Percentiles rank a stretch among this genome's conserved stretches.
These are phyloP conservation scores for Suaeda aralocaspica DNA, from an alignment of 148 eudicot genomes.

Conservation along the genomic window DNA sequence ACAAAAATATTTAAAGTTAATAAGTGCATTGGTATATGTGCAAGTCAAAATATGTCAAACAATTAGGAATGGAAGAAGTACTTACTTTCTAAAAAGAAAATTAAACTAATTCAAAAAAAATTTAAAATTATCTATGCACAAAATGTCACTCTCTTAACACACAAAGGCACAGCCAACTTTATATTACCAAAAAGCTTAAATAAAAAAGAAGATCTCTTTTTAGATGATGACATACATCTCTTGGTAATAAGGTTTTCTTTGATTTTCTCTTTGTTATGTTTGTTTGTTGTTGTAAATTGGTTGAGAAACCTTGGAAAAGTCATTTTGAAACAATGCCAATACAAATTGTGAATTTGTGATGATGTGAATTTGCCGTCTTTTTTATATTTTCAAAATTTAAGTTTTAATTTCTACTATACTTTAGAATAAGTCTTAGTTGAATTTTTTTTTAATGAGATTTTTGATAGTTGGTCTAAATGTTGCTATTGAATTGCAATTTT, in stretches of 20 bases:
- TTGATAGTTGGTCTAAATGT: neutral
- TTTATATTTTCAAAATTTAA: neutral
- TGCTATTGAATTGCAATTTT: neutral
- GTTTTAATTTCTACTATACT: neutral
- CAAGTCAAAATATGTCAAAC: too few species aligned
- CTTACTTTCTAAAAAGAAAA: too few species aligned
- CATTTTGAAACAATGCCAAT: neutral
- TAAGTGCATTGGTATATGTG: too few species aligned
- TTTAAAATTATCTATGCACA: neutral
- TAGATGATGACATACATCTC: slow-evolving; percentile 17
- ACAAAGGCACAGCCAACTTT: slow-evolving; percentile 27
- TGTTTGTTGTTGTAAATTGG: slow-evolving; percentile 21
- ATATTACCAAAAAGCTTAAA: slow-evolving; percentile 19
- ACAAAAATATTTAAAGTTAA: too few species aligned
- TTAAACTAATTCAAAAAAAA: too few species aligned
- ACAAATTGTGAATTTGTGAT: neutral
- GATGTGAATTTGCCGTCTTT: neutral
- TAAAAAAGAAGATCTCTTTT: neutral
- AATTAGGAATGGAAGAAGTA: too few species aligned
- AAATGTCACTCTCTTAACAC: slow-evolving; percentile 31
- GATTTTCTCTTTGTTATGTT: slow-evolving; percentile 10
- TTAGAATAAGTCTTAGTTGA: neutral
- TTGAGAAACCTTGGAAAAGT: slow-evolving; percentile 13
- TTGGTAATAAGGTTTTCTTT: slow-evolving; percentile 1
- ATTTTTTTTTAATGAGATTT: neutral